Evolutionary conservation across 78 protist species (phyloP), one percentile per base, ranked within the genome.

Genomic region (Emiliania huxleyi): DNA sequence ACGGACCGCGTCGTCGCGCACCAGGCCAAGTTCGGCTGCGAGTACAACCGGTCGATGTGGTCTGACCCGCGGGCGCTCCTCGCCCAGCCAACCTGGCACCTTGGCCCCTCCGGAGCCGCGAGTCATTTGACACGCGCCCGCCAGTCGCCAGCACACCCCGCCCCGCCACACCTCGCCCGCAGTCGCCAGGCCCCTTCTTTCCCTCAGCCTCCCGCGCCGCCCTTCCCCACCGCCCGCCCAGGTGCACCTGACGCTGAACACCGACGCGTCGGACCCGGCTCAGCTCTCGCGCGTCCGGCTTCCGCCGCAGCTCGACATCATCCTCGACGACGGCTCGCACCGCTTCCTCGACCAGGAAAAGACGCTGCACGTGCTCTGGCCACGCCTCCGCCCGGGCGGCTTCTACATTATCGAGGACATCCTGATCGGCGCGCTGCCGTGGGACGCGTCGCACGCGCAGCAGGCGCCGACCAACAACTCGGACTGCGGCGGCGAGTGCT

Each of bases 321-420:
- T 77, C 25, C 1, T 77, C 46, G 85, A 77, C 85, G 85, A 77
- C 46, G 85, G 48, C 46, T 35, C 85, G 85, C 85, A 77, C 85
- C 4, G 2, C 33, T 40, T 40, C 85, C 22, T 18, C 46, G 48
- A 77, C n/a, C 85, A 77, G 29, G 33, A 40, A n/a, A 19, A 19
- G 85, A 40, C 85, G 4, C 42, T 77, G 35, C 35, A 37, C 42
- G 23, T 48, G 48, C 29, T 77, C 33, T 77, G 85, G 85, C 44
- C 48, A 21, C 85, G 85, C 29, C 11, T 77, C 29, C 85, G 85
- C 2, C 48, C 44, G 3, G 85, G 85, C 46, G 85, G 85, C 46
- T 35, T 77, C 85, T 77, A 77, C 46, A 40, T 77, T 5, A 40
- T 77, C 23, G 85, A 77, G 46, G 85, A 77, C 29, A 40, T 77